Evolutionary conservation across 2,329 filamentous ascomycete genomes (phyloP), one percentile per base, ranked within the genome.

Genomic region (Calonectria pteridis): DNA sequence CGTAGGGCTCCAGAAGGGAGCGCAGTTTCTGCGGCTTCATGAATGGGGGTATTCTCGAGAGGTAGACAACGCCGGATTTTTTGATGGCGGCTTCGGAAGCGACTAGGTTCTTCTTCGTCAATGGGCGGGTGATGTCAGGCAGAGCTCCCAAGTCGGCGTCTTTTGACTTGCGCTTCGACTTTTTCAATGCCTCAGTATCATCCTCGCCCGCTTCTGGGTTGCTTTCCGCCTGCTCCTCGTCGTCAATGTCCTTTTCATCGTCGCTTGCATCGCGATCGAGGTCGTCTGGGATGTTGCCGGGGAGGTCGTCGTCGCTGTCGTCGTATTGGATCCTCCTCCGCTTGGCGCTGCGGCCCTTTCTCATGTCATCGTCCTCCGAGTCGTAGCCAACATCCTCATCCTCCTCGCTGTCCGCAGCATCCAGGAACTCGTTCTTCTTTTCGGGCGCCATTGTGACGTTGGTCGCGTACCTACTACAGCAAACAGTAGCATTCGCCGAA

Each of bases 11-110:
- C 68, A 97, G 91, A 18, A 95, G 91, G 23, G 93, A 92, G 77
- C 94, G 92, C 50, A 97, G 88, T 81, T 96, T 96, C 66, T 89
- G 87, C 9, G 94, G 94, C 80, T 95, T 96, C 94, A 97, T 97
- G 84, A 96, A 97, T 0, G 95, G 95, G 5, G 95, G 95, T 75
- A 97, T 91, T 73, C 95, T 92, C 6, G 94, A 96, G 75, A 97
- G 88, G 85, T 97, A 97, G 73, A 97, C 88, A 16, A 97, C 94
- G 75, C 95, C 95, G 0, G 94, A 95, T 82, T 92, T 93, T 78
- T 91, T 91, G 73, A 93, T 89, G 28, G 92, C 91, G 43, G 89
- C 89, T 75, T 92, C 90, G 14, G 91, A 90, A 6, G 88, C 88
- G 49, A 93, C 89, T 63, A 94, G 89, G 81, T 94, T 93, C 85